Evolutionary conservation across 192 early-diverging fungal genomes (phyloP).

Genomic region (Rhizophagus clarus): DNA sequence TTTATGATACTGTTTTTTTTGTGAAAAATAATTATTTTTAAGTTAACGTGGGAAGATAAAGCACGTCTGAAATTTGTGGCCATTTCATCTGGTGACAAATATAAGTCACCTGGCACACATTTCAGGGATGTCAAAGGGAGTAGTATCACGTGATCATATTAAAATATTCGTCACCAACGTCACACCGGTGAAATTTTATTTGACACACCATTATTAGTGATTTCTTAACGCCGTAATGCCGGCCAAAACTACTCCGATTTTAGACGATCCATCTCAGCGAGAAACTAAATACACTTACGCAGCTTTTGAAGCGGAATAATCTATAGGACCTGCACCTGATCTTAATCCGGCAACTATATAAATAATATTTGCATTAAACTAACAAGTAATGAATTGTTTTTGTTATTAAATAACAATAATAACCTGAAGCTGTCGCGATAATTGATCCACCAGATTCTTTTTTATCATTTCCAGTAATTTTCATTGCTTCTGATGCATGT

Average conservation of each 20-base stretch:
- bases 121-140: too few relatives aligned
- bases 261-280: too few relatives aligned
- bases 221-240: too few relatives aligned
- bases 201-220: too few relatives aligned
- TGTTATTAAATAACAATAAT: neutral
- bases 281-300: slow-evolving; percentile 45
- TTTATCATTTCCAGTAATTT: slow-evolving; percentile 43
- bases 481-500: slow-evolving; percentile 47
- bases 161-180: too few relatives aligned
- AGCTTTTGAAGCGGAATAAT: slow-evolving; percentile 60
- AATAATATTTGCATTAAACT: neutral
- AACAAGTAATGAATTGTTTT: neutral
- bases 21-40: neutral
- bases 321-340: slow-evolving; percentile 49
- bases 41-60: neutral
- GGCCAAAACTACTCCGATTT: too few relatives aligned
- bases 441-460: slow-evolving; percentile 47
- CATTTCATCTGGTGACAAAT: too few relatives aligned
- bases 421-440: slow-evolving; percentile 54
- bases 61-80: too few relatives aligned
- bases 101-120: too few relatives aligned
- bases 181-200: too few relatives aligned
- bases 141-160: too few relatives aligned
- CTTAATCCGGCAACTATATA: slow-evolving; percentile 48
- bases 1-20: slow-evolving; percentile 43